phyloP scores from a whole-genome alignment of 805 yeast genomes.

The Suhomyces sp. region DNA sequence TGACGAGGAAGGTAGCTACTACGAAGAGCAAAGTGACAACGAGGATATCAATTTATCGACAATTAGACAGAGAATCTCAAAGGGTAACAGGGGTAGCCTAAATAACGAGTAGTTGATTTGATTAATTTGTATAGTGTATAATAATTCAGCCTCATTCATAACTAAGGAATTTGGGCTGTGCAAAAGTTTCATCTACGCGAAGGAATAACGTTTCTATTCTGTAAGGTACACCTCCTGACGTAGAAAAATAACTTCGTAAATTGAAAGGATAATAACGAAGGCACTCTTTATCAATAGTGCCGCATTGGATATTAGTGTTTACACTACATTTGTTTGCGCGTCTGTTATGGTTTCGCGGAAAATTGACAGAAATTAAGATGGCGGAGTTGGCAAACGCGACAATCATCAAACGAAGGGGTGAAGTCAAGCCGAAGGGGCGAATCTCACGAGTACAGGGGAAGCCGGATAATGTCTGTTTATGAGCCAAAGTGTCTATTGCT shows the following conservation, averaged over 20 bases:
- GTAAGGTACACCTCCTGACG: not conserved
- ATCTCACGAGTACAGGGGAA: not conserved
- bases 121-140: not conserved
- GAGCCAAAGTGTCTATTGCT: not conserved
- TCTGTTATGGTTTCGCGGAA: not conserved
- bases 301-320: not conserved
- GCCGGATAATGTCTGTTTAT: not conserved
- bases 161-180: not conserved
- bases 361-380: not conserved
- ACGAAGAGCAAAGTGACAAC: not conserved
- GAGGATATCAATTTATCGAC: not conserved
- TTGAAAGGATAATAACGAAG: not conserved
- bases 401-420: not conserved
- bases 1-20: conserved; percentile 4
- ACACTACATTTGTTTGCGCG: not conserved
- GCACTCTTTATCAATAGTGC: not conserved
- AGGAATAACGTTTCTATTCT: not conserved
- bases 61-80: not conserved
- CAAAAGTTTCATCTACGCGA: not conserved
- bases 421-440: not conserved
- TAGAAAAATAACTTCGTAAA: not conserved
- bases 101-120: not conserved
- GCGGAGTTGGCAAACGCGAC: not conserved
- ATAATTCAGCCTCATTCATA: not conserved
- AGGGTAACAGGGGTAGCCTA: not conserved